Conservation (phyloP, 2,329 filamentous ascomycete genomes). For the Botrytis galanthina region DNA sequence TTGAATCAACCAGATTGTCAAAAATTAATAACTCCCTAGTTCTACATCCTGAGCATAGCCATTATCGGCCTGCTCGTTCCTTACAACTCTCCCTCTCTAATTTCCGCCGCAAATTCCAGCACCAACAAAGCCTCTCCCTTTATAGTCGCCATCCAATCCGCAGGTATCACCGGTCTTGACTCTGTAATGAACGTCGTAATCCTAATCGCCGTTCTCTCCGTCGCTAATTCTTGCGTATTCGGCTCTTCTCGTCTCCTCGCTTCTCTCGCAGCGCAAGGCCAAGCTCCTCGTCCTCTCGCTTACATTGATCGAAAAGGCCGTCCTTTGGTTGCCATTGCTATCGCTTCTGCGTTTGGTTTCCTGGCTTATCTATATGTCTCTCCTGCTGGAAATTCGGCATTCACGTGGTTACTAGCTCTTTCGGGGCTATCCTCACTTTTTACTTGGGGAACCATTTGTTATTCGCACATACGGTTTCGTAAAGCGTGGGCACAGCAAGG, state of each 20-base stretch:
- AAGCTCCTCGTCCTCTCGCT: constrained; percentile 72
- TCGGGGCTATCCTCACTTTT: constrained; percentile 72
- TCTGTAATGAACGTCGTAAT: constrained; percentile 94
- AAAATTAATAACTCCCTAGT: constrained; percentile 48
- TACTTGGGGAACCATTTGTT: constrained; percentile 80
- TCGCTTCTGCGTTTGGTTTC: constrained; percentile 66
- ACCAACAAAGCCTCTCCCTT: constrained; percentile 82
- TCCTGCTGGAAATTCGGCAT: constrained; percentile 53
- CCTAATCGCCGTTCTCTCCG: constrained; percentile 83
- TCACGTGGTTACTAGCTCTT: constrained; percentile 77
- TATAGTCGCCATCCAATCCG: constrained; percentile 86
- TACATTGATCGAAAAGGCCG: constrained; percentile 83
- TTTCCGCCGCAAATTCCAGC: constrained; percentile 52
- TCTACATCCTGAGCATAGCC: constrained; percentile 81
- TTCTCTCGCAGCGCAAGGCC: constrained; percentile 82
- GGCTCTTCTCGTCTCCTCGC: constrained; percentile 87
- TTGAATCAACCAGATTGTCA: constrained; percentile 36
- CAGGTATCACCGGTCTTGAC: constrained; percentile 76
- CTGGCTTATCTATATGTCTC: constrained; percentile 75
- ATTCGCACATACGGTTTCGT: constrained; percentile 88
- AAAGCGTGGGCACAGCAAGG: constrained; percentile 67
- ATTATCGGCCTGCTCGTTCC: constrained; percentile 82
- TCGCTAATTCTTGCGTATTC: constrained; percentile 90
- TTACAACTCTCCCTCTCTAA: constrained; percentile 63
- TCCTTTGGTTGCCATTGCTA: constrained; percentile 67